A percentile compares a stretch with the other conserved stretches of the same genome.
Conservation (phyloP, 805 yeast species). For the Kluyveromyces siamensis region DNA sequence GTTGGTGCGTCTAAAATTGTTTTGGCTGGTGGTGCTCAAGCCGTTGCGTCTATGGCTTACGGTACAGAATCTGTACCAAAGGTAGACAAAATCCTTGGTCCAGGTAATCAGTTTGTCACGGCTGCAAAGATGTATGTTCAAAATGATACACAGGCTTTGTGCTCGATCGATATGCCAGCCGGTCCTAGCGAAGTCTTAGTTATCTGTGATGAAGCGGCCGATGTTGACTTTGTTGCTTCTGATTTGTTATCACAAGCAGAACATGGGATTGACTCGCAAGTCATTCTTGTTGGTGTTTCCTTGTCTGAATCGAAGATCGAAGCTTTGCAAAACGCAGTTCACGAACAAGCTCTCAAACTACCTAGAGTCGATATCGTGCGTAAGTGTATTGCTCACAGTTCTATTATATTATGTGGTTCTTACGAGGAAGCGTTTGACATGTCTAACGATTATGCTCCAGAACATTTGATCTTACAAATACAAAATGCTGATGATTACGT, state of each 20-base stretch:
- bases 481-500: conserved; percentile 70
- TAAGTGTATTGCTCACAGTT: conserved; percentile 86
- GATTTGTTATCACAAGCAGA: conserved; percentile 97
- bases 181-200: conserved; percentile 98
- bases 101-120: conserved; percentile 98
- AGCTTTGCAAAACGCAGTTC: conserved; percentile 73
- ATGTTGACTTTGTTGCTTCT: conserved; percentile 94
- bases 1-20: conserved; percentile 87
- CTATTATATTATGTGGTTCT: conserved; percentile 58
- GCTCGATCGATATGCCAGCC: conserved; percentile 99
- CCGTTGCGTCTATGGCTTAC: conserved; percentile 97
- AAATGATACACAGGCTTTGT: conserved; percentile 88
- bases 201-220: conserved; percentile 81
- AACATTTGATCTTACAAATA: conserved; percentile 89
- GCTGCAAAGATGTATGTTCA: conserved; percentile 98
- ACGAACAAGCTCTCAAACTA: conserved; percentile 68
- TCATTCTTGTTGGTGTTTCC: conserved; percentile 76
- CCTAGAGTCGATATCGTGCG: conserved; percentile 93
- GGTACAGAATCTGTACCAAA: conserved; percentile 91
- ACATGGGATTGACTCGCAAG: conserved; percentile 98
- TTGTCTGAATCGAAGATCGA: conserved; percentile 51
- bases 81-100: conserved; percentile 95
- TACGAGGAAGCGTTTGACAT: conserved; percentile 77
- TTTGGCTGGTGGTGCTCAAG: conserved; percentile 99
- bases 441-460: conserved; percentile 93